These are phyloP conservation scores for Citrus australasica DNA, from an alignment of 345 rosid species.

Conservation along the genomic window DNA sequence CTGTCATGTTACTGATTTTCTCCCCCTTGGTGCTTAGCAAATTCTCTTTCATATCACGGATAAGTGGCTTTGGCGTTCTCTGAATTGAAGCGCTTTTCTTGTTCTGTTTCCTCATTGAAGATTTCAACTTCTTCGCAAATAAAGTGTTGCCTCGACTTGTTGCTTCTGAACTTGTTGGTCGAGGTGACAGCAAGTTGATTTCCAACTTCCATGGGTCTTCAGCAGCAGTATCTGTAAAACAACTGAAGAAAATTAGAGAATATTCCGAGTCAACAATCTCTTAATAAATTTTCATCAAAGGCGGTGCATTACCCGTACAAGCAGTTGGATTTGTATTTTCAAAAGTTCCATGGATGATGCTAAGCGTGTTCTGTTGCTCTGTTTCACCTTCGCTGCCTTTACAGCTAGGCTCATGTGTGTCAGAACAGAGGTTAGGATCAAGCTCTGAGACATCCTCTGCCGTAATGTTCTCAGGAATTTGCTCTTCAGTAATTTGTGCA, in stretches of 20 bases:
- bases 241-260: neutral
- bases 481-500: conserved; percentile 4
- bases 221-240: conserved; percentile 15
- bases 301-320: conserved; percentile 10
- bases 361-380: neutral
- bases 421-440: neutral
- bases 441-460: neutral
- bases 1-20: conserved; percentile 9
- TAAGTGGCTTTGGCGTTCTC: conserved; percentile 15
- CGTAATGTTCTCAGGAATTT: neutral
- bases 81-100: conserved; percentile 5
- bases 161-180: neutral
- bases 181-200: conserved; percentile 3
- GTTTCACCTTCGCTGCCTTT: neutral
- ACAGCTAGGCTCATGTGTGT: neutral
- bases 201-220: conserved; percentile 7
- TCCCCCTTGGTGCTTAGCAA: conserved; percentile 11
- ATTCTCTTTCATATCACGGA: conserved; percentile 31
- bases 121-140: conserved; percentile 3
- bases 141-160: neutral
- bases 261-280: neutral
- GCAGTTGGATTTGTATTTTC: conserved; percentile 1
- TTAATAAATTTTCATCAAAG: neutral
- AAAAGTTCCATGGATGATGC: neutral
- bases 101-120: conserved; percentile 13